These are phyloP conservation scores for Acacia concinna DNA, from an alignment of 331 rosid species.

Conservation along the genomic window DNA sequence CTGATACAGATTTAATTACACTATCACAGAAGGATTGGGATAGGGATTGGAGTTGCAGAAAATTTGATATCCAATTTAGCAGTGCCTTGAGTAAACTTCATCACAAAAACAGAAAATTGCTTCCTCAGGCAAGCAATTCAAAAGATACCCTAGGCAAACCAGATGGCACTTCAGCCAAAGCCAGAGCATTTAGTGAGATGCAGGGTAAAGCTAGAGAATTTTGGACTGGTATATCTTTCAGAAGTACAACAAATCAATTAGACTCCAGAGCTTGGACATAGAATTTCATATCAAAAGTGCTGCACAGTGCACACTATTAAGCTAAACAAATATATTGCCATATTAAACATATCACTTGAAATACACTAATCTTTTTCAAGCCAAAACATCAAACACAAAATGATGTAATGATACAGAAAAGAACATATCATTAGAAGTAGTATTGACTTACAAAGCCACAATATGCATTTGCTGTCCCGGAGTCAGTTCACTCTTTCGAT, in stretches of 20 bases:
- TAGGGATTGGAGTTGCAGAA: too few species aligned
- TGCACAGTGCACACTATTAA: not conserved
- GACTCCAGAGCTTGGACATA: not conserved
- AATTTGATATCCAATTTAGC: not conserved
- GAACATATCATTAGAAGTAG: not conserved
- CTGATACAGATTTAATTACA: too few species aligned
- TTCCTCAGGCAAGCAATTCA: not conserved
- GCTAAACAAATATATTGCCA: not conserved
- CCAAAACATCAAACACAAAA: not conserved
- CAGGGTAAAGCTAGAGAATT: not conserved
- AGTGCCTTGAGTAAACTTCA: not conserved
- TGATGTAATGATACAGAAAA: not conserved
- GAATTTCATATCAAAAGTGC: not conserved
- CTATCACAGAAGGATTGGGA: too few species aligned
- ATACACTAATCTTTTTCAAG: not conserved
- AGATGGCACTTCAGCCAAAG: not conserved
- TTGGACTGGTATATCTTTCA: constrained; percentile 45
- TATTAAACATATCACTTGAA: not conserved
- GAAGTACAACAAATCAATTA: not conserved
- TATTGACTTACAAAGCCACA: not conserved
- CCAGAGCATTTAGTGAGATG: not conserved
- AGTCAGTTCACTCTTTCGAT: not conserved
- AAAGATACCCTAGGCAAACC: constrained; percentile 7
- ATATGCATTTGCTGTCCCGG: not conserved
- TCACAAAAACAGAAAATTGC: not conserved